phyloP scores from a whole-genome alignment of 805 yeast genomes.

The Grigorovia transvaalensis region DNA sequence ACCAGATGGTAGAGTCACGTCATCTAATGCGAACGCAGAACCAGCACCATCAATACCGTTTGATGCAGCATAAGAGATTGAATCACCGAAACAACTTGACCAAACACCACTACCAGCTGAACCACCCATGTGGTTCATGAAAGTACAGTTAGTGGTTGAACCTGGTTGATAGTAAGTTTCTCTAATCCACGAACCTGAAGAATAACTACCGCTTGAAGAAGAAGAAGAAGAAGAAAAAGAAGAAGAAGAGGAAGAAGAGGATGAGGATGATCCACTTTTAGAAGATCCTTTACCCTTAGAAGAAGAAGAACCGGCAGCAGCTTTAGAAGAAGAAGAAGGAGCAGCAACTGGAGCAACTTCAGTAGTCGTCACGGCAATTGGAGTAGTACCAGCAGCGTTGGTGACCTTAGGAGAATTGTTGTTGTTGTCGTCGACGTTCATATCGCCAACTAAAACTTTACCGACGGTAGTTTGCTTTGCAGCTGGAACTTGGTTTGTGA shows the following conservation, averaged over 20 bases:
- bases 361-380: constrained; percentile 12
- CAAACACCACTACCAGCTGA: constrained; percentile 77
- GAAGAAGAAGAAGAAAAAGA: constrained; percentile 15
- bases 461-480: constrained; percentile 57
- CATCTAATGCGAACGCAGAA: constrained; percentile 55
- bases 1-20: constrained; percentile 60
- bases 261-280: not conserved
- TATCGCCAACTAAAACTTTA: constrained; percentile 9
- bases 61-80: constrained; percentile 71
- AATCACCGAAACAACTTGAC: constrained; percentile 82
- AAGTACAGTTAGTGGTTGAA: constrained; percentile 57
- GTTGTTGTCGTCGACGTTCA: constrained; percentile 10
- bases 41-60: constrained; percentile 71
- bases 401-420: constrained; percentile 9
- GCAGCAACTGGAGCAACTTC: constrained; percentile 6
- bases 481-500: constrained; percentile 43
- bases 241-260: constrained; percentile 3
- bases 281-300: not conserved
- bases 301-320: constrained; percentile 9
- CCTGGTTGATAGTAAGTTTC: constrained; percentile 67
- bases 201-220: constrained; percentile 23
- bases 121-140: constrained; percentile 86
- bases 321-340: constrained; percentile 5
- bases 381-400: constrained; percentile 2
- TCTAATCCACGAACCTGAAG: constrained; percentile 61